phyloP scores from a whole-genome alignment of 1,284 basidiomycete genomes.

The Cryptococcus neoformans region DNA sequence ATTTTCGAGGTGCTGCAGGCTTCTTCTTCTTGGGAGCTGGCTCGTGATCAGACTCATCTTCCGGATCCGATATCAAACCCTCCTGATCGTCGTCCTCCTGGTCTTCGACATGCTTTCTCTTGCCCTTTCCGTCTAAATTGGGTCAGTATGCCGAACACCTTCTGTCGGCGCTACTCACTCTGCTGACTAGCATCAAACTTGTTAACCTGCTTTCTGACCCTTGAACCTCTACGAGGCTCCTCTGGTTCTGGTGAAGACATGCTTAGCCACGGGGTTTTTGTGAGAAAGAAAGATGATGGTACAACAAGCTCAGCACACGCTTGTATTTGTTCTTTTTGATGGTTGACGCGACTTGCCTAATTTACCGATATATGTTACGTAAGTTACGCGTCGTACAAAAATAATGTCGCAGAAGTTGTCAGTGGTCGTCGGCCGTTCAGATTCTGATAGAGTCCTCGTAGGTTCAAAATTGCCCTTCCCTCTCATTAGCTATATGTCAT shows the following conservation, averaged over 20 bases:
- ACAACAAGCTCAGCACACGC: background rate
- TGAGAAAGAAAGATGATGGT: background rate
- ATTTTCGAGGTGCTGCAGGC: constrained; percentile 19
- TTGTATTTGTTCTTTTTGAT: background rate
- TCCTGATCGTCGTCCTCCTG: constrained; percentile 15
- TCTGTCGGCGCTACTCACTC: constrained; percentile 12
- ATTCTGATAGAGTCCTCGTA: no score
- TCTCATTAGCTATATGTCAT: no score
- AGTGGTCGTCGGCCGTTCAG: no score
- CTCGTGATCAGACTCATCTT: constrained; percentile 20
- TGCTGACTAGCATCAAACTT: constrained; percentile 25
- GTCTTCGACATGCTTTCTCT: constrained; percentile 10
- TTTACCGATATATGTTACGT: background rate
- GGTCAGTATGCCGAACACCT: background rate
- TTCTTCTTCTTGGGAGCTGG: constrained; percentile 18
- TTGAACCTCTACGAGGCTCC: constrained; percentile 37
- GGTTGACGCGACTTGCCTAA: background rate
- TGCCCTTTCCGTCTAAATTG: constrained; percentile 9
- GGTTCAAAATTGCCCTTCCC: no score
- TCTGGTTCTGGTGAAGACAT: constrained; percentile 3
- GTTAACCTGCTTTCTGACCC: constrained; percentile 35
- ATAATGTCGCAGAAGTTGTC: no score
- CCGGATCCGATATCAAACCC: constrained; percentile 4
- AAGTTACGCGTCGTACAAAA: background rate
- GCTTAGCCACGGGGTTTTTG: background rate